phyloP scores from a whole-genome alignment of 2,329 filamentous ascomycete species.

The Fusarium neocosmosporiellum region DNA sequence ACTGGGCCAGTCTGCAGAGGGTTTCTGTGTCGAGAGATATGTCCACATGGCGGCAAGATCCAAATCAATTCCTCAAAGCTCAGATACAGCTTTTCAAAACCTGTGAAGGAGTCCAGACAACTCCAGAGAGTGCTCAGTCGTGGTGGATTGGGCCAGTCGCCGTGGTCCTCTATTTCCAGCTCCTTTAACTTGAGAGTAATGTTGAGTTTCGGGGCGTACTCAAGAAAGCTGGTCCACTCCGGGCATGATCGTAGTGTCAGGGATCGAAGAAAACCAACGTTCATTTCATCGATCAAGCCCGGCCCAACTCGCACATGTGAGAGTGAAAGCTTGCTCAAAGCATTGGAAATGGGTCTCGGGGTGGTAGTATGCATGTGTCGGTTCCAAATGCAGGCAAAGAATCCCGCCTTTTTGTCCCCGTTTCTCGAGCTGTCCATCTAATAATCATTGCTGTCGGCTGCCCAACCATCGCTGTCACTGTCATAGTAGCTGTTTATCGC shows the following conservation, averaged over 20 bases:
- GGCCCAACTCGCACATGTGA: not conserved
- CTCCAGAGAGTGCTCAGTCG: not conserved
- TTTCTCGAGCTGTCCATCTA: not conserved
- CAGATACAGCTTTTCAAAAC: not conserved
- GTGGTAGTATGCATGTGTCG: not conserved
- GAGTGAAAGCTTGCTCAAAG: not conserved
- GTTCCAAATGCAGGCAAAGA: not conserved
- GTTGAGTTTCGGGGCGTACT: not conserved
- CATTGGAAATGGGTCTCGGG: not conserved
- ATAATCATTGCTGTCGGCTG: not conserved
- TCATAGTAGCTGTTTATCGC: not conserved
- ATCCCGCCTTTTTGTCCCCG: not conserved
- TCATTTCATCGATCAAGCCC: not conserved
- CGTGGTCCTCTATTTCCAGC: not conserved
- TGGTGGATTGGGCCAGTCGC: not conserved
- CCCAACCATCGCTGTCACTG: not conserved
- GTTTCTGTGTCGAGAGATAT: not conserved
- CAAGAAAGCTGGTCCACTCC: not conserved
- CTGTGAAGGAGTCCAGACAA: not conserved
- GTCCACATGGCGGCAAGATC: not conserved
- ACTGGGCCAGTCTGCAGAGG: conserved; percentile 5
- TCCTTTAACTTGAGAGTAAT: not conserved
- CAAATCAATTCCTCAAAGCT: not conserved
- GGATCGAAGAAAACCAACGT: not conserved
- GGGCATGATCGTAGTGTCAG: not conserved